A percentile compares a stretch with the other conserved stretches of the same genome.
These are phyloP conservation scores for Aspergillus sp. DNA, from an alignment of 2,329 filamentous ascomycete genomes.

Conservation along the genomic window DNA sequence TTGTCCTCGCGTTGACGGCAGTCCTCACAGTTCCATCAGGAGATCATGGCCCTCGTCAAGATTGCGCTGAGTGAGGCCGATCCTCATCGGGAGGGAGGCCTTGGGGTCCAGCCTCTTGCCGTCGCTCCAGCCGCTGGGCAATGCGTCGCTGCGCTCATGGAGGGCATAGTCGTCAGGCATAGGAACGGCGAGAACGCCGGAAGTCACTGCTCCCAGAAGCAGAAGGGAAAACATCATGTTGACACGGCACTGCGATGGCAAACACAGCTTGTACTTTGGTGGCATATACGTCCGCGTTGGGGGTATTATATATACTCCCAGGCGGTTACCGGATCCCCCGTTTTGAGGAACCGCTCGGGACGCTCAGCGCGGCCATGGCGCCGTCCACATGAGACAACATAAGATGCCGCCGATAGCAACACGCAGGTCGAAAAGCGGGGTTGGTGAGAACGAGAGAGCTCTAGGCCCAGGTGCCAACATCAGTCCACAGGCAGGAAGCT, in stretches of 20 bases:
- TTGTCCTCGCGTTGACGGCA: no score
- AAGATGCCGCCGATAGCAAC: no score
- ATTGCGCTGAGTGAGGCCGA: slow-evolving; percentile 39
- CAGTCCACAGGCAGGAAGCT: no score
- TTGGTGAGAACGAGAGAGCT: no score
- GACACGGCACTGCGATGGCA: not conserved
- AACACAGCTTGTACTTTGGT: slow-evolving; percentile 1
- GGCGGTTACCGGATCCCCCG: no score
- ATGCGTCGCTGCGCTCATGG: slow-evolving; percentile 22
- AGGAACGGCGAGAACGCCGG: slow-evolving; percentile 14
- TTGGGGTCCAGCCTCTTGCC: slow-evolving; percentile 21
- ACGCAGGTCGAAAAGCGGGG: no score
- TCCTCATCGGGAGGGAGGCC: slow-evolving; percentile 36
- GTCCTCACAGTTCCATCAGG: slow-evolving; percentile 33
- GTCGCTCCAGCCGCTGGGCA: slow-evolving; percentile 19
- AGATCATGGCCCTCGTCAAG: slow-evolving; percentile 36
- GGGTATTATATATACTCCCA: no score
- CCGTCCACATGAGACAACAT: no score
- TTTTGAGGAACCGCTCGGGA: no score
- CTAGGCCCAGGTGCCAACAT: no score
- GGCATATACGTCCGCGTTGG: not conserved
- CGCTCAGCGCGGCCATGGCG: no score
- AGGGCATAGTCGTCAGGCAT: slow-evolving; percentile 15
- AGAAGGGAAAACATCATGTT: slow-evolving; percentile 17
- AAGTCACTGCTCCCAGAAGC: slow-evolving; percentile 12